These are phyloP conservation scores for Dissophora ornata DNA, from an alignment of 192 early-diverging fungal genomes.

Conservation along the genomic window DNA sequence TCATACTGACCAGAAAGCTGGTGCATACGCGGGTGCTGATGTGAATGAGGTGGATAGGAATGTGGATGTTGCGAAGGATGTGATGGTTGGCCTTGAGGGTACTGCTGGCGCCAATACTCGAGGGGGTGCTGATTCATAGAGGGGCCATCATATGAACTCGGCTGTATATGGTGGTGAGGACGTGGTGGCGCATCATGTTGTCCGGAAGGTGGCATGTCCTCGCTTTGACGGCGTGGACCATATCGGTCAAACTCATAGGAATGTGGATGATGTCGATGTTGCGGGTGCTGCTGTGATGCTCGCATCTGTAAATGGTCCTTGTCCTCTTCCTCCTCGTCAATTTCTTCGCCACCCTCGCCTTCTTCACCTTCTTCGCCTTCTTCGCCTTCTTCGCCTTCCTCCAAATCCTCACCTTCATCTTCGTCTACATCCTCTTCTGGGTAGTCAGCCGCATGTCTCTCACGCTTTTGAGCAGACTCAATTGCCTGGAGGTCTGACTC, in stretches of 20 bases:
- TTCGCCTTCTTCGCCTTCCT: neutral
- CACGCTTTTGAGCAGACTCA: neutral
- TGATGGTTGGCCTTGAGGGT: too few relatives aligned
- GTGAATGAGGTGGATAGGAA: neutral
- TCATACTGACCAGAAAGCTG: neutral
- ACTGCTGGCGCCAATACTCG: neutral
- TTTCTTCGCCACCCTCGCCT: neutral
- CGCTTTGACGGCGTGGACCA: neutral
- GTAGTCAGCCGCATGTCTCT: neutral
- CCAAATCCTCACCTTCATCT: neutral
- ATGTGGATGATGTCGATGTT: conserved; percentile 12
- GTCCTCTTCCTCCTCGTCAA: conserved; percentile 14
- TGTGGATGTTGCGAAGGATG: too few relatives aligned
- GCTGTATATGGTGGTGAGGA: conserved; percentile 10
- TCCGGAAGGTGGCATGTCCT: neutral
- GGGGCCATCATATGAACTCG: neutral
- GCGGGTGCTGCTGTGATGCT: neutral
- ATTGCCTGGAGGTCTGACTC: conserved; percentile 16
- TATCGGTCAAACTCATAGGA: conserved; percentile 2
- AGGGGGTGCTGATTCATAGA: neutral
- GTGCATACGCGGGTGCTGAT: neutral
- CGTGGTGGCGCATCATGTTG: neutral
- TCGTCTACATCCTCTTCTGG: neutral
- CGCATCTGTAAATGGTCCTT: neutral
- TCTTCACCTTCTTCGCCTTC: neutral